Evolutionary conservation across 2,329 filamentous ascomycete genomes (phyloP), one percentile per base, ranked within the genome.

Genomic region (Botryotinia globosa): DNA sequence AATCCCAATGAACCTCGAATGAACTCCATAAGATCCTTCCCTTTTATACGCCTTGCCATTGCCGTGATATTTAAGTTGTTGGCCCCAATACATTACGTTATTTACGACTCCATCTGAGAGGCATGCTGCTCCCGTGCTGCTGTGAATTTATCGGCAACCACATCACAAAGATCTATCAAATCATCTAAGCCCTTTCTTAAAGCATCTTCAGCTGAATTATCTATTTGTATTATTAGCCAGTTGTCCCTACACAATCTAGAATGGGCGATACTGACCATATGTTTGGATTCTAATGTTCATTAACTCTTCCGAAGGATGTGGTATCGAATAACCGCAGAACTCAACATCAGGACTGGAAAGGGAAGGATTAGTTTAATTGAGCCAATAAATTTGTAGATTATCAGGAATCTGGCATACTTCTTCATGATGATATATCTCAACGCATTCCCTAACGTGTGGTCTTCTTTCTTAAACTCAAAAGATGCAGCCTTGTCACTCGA

Each of bases 221-320:
- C 94, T 97, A 76, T n/a, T 56, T 64, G 25, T 22, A 45, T 20
- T 22, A 68, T 80, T 69, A 79, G 76, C 25, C 44, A 63, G 44
- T 45, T 48, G 48, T 18, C 10, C 8, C 48, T n/a, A 32, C 12
- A 48, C 18, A 44, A 59, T 54, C 42, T 63, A 29, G 22, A 56
- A 51, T 25, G 39, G 16, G 10, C 37, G 20, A 48, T 29, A 83
- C 90, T 81, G 85, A 97, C 95, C 93, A 80, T 96, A 98, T 77
- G 95, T 99, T 83, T 99, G 96, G 75, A 99, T 98, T 79, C 96
- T 90, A 75, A 99, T 85, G 80, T 98, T 97, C 95, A 99, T 97
- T 84, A 97, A 96, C 58, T 91, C 85, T 83, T 99, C 96, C 56
- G 94, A 97, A 68, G 96, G 96, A 83, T 99, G 96, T 44, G 96